phyloP scores from a whole-genome alignment of 2,329 filamentous ascomycete genomes.

The Fusarium chaquense region DNA sequence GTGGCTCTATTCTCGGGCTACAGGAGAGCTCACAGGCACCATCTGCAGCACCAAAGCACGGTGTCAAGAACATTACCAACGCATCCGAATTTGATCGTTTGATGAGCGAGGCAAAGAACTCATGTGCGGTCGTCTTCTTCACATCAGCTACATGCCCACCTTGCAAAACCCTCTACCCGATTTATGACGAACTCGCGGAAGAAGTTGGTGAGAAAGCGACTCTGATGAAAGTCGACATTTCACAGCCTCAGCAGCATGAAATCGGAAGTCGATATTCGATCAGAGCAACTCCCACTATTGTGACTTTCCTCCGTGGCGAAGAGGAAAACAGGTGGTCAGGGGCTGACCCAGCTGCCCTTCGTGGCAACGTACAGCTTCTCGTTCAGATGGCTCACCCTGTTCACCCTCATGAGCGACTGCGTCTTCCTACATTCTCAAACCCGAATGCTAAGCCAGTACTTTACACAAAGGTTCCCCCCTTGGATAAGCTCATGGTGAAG shows the following conservation, averaged over 20 bases:
- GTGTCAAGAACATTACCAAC: constrained; percentile 71
- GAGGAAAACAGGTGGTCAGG: constrained; percentile 86
- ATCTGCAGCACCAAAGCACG: constrained; percentile 38
- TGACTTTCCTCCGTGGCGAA: constrained; percentile 82
- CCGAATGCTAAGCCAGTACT: constrained; percentile 74
- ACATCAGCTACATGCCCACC: constrained; percentile 88
- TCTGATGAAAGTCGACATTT: constrained; percentile 87
- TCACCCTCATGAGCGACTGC: constrained; percentile 80
- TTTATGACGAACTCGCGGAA: constrained; percentile 82
- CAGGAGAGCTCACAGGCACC: constrained; percentile 53
- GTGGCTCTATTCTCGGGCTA: constrained; percentile 66
- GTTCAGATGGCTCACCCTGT: constrained; percentile 79
- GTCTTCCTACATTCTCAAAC: constrained; percentile 76
- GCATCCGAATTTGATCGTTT: constrained; percentile 48
- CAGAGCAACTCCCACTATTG: constrained; percentile 86
- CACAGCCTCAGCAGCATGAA: constrained; percentile 70
- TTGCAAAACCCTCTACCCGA: constrained; percentile 84
- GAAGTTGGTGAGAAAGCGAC: constrained; percentile 75
- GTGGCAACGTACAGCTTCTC: constrained; percentile 78
- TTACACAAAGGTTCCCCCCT: constrained; percentile 82
- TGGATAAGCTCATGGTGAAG: constrained; percentile 84
- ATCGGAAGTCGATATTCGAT: constrained; percentile 75
- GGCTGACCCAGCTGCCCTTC: constrained; percentile 75
- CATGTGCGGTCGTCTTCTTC: constrained; percentile 89
- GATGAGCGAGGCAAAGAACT: constrained; percentile 69